phyloP scores from a whole-genome alignment of 202 grass and related monocot genomes.

The Saccharum hybrid region DNA sequence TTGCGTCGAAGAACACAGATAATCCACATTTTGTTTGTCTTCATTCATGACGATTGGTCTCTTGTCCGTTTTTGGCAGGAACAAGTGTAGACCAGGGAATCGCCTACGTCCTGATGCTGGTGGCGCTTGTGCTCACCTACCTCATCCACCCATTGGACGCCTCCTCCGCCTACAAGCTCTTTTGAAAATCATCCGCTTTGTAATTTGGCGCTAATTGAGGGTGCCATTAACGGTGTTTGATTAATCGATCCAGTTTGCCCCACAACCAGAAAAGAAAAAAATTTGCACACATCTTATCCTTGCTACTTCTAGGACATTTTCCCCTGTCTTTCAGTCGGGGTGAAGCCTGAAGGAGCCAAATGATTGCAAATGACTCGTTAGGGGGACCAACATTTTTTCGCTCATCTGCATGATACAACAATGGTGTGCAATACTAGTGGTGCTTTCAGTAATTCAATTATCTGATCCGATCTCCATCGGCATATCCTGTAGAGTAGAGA shows the following conservation, averaged over 20 bases:
- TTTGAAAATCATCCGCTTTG: constrained; percentile 38
- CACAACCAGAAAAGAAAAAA: background rate
- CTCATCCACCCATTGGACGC: constrained; percentile 69
- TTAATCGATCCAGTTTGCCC: constrained; percentile 28
- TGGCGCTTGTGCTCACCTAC: constrained; percentile 60
- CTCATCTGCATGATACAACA: too few species aligned
- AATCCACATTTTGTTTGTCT: background rate
- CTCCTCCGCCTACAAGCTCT: constrained; percentile 48
- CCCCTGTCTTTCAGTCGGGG: background rate
- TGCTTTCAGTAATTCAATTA: too few species aligned
- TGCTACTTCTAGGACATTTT: background rate
- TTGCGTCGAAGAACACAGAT: background rate
- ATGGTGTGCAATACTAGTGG: too few species aligned
- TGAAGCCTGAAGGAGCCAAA: background rate
- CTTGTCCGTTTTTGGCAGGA: constrained; percentile 41
- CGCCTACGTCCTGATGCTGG: constrained; percentile 60
- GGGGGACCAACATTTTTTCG: too few species aligned
- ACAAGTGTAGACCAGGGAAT: constrained; percentile 58
- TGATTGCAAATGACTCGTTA: background rate
- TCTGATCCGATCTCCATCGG: background rate
- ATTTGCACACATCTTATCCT: background rate
- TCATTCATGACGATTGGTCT: constrained; percentile 9
- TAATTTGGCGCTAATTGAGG: background rate
- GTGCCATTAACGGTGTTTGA: constrained; percentile 12
- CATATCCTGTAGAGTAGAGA: background rate